These are phyloP conservation scores for Penicillium paradoxum DNA, from an alignment of 495 filamentous ascomycete species.

Conservation along the genomic window DNA sequence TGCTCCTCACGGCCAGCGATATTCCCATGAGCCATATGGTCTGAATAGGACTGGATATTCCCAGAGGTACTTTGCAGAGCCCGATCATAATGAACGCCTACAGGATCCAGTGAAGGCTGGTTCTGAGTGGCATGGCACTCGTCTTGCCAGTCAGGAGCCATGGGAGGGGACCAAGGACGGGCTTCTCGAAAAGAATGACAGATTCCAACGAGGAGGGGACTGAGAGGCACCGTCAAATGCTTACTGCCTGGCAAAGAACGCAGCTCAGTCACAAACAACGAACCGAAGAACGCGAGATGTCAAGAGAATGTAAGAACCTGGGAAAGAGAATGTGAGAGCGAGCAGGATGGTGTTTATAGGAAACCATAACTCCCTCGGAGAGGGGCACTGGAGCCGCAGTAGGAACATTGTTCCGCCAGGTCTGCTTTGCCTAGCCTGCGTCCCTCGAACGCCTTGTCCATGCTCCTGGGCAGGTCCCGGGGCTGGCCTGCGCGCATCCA, in stretches of 20 bases:
- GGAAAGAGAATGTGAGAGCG: conserved; percentile 56
- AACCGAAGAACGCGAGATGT: conserved; percentile 36
- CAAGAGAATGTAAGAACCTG: conserved; percentile 49
- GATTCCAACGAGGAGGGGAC: conserved; percentile 37
- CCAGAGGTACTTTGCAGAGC: conserved; percentile 48
- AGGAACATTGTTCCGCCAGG: conserved; percentile 38
- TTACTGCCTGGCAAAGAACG: conserved; percentile 43
- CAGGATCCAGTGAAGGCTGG: conserved; percentile 36
- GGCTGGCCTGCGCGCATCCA: conserved; percentile 33
- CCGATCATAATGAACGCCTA: conserved; percentile 39
- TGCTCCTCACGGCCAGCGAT: conserved; percentile 33
- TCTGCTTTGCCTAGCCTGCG: conserved; percentile 33
- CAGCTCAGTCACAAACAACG: conserved; percentile 36
- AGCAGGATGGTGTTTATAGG: conserved; percentile 49
- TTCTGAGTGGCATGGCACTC: conserved; percentile 42
- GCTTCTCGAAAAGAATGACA: conserved; percentile 51
- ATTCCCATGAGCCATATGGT: conserved; percentile 32
- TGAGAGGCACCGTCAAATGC: conserved; percentile 39
- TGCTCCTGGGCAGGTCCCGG: conserved; percentile 31
- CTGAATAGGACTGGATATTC: conserved; percentile 45
- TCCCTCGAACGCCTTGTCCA: conserved; percentile 41
- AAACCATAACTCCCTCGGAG: conserved; percentile 34
- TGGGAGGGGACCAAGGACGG: conserved; percentile 42
- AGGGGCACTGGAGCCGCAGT: conserved; percentile 32
- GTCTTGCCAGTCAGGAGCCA: conserved; percentile 47